These are phyloP conservation scores for Aspergillus latus DNA, from an alignment of 2,329 filamentous ascomycete genomes.

Conservation along the genomic window DNA sequence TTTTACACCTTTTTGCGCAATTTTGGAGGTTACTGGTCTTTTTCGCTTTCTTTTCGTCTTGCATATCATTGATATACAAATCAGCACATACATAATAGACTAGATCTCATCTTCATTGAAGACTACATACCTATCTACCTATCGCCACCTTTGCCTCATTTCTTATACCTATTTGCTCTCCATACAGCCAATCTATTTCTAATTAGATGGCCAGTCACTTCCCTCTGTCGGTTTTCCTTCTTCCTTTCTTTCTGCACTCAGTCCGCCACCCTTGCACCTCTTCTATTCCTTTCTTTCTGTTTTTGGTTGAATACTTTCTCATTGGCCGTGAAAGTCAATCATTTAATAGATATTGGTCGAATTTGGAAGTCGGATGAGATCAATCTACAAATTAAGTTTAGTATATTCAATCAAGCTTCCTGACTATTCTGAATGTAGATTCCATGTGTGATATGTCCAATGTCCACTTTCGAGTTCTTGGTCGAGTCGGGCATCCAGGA, in stretches of 20 bases:
- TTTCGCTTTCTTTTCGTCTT: not conserved
- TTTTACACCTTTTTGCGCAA: not conserved
- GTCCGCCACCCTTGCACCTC: not conserved
- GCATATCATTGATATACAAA: not conserved
- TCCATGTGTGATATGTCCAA: no score
- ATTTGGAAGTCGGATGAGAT: no score
- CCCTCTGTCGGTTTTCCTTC: not conserved
- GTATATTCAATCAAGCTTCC: no score
- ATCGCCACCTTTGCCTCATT: not conserved
- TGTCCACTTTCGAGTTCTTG: no score
- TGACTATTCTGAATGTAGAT: no score
- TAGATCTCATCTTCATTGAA: constrained; percentile 4
- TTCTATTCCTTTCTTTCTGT: not conserved
- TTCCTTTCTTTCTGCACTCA: not conserved
- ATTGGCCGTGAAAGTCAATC: not conserved
- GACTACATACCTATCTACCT: not conserved
- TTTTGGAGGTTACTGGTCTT: not conserved
- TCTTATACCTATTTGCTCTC: not conserved
- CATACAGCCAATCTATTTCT: not conserved
- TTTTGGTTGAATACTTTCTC: not conserved
- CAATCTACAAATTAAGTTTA: no score
- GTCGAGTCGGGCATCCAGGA: no score
- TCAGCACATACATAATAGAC: constrained; percentile 9
- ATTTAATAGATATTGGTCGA: not conserved
- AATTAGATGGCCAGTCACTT: not conserved